Evolutionary conservation across 2,329 filamentous ascomycete genomes (phyloP).

Genomic region (Fusarium sulawesiense): DNA sequence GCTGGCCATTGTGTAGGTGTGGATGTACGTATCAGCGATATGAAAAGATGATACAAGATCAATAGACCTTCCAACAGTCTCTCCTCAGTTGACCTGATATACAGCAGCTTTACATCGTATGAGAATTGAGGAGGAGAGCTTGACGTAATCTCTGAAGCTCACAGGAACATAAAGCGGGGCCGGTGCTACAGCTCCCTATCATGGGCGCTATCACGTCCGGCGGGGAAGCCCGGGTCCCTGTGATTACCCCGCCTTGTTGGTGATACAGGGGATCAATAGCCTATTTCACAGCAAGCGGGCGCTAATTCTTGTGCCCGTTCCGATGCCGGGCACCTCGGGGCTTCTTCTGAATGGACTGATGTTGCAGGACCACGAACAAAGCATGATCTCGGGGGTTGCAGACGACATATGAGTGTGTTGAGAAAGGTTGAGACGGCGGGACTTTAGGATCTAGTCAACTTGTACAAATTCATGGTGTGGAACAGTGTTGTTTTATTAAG

Average conservation of each 20-base stretch:
- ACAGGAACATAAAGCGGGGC: background rate
- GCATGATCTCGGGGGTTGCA: background rate
- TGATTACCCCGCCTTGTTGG: background rate
- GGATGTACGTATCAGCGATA: background rate
- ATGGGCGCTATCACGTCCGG: background rate
- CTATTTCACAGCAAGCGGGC: background rate
- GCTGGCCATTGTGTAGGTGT: background rate
- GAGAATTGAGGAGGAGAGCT: background rate
- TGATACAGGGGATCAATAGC: background rate
- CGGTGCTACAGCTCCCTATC: background rate
- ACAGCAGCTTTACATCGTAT: background rate
- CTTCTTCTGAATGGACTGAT: background rate
- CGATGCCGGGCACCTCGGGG: background rate
- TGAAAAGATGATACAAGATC: background rate
- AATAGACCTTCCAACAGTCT: too few species aligned
- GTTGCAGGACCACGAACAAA: background rate
- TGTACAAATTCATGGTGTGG: too few species aligned
- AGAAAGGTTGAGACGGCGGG: fast-evolving
- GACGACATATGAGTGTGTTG: too few species aligned
- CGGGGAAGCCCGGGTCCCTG: background rate
- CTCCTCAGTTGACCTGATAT: background rate
- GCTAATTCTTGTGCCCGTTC: background rate
- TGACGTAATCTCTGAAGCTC: background rate
- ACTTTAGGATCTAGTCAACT: too few species aligned
- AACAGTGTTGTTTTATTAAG: too few species aligned